These are phyloP conservation scores for Flaveria brownii DNA, from an alignment of 129 eudicot genomes.

Conservation along the genomic window DNA sequence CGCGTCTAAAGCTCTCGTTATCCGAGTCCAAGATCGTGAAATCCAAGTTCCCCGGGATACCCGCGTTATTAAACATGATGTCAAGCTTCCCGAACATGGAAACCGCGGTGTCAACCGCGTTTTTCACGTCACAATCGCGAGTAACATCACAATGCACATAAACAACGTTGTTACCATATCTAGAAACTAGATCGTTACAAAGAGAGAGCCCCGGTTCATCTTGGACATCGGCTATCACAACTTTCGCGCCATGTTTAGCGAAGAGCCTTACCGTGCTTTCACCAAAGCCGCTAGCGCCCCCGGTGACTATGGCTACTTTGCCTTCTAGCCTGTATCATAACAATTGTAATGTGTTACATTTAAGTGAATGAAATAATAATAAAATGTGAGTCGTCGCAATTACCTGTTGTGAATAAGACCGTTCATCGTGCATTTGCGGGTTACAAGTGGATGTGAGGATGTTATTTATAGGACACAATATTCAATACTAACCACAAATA, in stretches of 20 bases:
- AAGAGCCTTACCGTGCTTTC: slow-evolving; percentile 63
- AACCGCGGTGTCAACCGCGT: slow-evolving; percentile 46
- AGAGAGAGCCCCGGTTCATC: slow-evolving; percentile 51
- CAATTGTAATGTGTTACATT: background rate
- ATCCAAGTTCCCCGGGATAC: slow-evolving; percentile 51
- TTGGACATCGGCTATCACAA: slow-evolving; percentile 71
- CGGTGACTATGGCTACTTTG: slow-evolving; percentile 82
- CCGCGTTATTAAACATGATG: slow-evolving; percentile 82
- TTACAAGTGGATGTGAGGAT: background rate
- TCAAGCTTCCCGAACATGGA: slow-evolving; percentile 55
- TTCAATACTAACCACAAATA: background rate
- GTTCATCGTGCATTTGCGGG: slow-evolving; percentile 15
- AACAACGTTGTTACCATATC: slow-evolving; percentile 17
- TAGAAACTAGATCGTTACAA: slow-evolving; percentile 30
- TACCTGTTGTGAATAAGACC: slow-evolving; percentile 18
- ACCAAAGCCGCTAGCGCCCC: slow-evolving; percentile 87
- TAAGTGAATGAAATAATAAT: background rate
- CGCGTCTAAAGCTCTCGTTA: slow-evolving; percentile 55
- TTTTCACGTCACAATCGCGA: slow-evolving; percentile 45
- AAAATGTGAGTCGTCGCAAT: background rate
- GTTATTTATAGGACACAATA: background rate
- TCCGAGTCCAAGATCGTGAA: slow-evolving; percentile 44
- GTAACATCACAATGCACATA: slow-evolving; percentile 68
- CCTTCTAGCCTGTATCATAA: slow-evolving; percentile 54
- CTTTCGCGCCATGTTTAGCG: slow-evolving; percentile 57